phyloP scores from a whole-genome alignment of 768 basidiomycete genomes.

The Amanita subjunquillea region DNA sequence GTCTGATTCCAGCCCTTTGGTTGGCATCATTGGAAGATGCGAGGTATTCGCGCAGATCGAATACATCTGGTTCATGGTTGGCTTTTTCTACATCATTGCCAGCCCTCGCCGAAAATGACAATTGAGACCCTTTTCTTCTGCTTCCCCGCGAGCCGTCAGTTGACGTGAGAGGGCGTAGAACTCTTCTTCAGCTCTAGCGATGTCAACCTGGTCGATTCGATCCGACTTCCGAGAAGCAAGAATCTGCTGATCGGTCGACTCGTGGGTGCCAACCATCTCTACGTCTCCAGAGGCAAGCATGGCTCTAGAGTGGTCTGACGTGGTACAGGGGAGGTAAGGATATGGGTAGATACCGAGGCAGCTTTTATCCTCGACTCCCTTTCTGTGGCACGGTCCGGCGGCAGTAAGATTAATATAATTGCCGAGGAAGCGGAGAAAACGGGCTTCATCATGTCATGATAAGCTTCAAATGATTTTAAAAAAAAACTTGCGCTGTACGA shows the following conservation, averaged over 20 bases:
- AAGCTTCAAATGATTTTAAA: too few relatives aligned
- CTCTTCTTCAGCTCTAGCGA: slow-evolving; percentile 38
- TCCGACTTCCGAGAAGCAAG: slow-evolving; percentile 21
- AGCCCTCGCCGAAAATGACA: slow-evolving; percentile 11
- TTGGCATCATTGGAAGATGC: slow-evolving; percentile 56
- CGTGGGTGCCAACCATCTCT: slow-evolving; percentile 30
- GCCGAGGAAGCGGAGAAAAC: too few relatives aligned
- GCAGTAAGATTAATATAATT: too few relatives aligned
- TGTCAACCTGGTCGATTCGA: slow-evolving; percentile 28
- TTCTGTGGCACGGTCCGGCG: too few relatives aligned
- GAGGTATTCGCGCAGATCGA: slow-evolving; percentile 63
- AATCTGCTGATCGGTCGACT: slow-evolving; percentile 27
- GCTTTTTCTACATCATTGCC: slow-evolving; percentile 37
- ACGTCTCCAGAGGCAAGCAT: too few relatives aligned
- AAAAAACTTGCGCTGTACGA: too few relatives aligned
- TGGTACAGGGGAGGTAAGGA: too few relatives aligned
- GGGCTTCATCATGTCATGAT: too few relatives aligned
- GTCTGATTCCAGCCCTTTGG: slow-evolving; percentile 54
- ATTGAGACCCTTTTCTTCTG: slow-evolving; percentile 12
- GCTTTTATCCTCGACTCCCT: too few relatives aligned
- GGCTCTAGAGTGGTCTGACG: too few relatives aligned
- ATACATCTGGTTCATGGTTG: slow-evolving; percentile 24
- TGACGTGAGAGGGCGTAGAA: slow-evolving; percentile 47
- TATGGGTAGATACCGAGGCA: too few relatives aligned
- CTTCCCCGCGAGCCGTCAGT: slow-evolving; percentile 21